phyloP scores from a whole-genome alignment of 352 stramenopile genomes.

The Globisporangium lucens region DNA sequence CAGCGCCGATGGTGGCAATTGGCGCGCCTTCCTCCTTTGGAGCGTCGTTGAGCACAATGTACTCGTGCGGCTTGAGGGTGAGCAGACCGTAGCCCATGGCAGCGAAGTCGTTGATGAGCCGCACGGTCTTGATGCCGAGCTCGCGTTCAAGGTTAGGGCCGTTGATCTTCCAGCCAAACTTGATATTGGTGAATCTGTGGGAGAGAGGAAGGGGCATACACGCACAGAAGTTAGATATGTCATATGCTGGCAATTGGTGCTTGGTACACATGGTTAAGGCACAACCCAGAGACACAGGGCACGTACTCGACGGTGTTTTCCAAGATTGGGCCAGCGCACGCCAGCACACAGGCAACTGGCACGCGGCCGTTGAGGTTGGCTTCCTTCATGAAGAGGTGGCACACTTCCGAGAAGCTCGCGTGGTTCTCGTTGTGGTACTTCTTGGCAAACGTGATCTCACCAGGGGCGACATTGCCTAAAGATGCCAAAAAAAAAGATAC shows the following conservation, averaged over 20 bases:
- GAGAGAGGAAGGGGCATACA: neutral
- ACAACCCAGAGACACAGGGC: neutral
- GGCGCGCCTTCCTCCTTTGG: slow-evolving; percentile 68
- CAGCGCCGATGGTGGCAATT: slow-evolving; percentile 95
- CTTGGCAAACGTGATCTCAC: slow-evolving; percentile 81
- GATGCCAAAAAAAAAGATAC: neutral
- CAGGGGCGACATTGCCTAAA: slow-evolving; percentile 63
- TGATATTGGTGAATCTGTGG: slow-evolving; percentile 92
- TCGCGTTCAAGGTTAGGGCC: slow-evolving; percentile 73
- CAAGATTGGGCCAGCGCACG: slow-evolving; percentile 79
- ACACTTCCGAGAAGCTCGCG: slow-evolving; percentile 83
- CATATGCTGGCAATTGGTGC: neutral
- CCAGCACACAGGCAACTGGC: slow-evolving; percentile 65
- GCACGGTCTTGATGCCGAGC: slow-evolving; percentile 83
- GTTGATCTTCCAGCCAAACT: slow-evolving; percentile 88
- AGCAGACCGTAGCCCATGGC: slow-evolving; percentile 96
- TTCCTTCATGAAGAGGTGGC: slow-evolving; percentile 92
- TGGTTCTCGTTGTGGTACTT: slow-evolving; percentile 87
- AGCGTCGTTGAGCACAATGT: slow-evolving; percentile 88
- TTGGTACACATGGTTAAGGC: neutral
- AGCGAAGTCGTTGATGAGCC: slow-evolving; percentile 97
- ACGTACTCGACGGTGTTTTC: slow-evolving; percentile 77
- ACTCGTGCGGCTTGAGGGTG: slow-evolving; percentile 91
- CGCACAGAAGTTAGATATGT: neutral
- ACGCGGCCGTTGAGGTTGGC: slow-evolving; percentile 72